These are phyloP conservation scores for Simplicillium sp. DNA, from an alignment of 2,329 filamentous ascomycete species.

Conservation along the genomic window DNA sequence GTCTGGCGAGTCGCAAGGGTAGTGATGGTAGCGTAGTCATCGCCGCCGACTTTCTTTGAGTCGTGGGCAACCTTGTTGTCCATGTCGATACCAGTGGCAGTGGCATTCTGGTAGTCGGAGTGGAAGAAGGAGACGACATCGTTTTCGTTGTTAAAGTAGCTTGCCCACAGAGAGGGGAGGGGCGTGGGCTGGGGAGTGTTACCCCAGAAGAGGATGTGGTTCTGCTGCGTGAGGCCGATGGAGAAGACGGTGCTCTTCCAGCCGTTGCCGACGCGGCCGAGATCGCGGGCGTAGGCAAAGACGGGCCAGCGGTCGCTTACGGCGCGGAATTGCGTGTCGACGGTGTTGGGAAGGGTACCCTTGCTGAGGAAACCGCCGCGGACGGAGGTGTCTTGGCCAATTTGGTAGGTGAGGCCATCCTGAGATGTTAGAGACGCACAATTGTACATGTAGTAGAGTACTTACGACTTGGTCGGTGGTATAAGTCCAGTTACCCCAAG, in stretches of 20 bases:
- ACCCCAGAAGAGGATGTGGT: constrained; percentile 68
- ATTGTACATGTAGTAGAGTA: background rate
- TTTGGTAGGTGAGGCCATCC: constrained; percentile 54
- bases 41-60: constrained; percentile 56
- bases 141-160: constrained; percentile 48
- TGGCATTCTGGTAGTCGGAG: constrained; percentile 57
- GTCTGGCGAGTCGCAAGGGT: constrained; percentile 73
- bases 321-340: constrained; percentile 51
- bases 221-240: constrained; percentile 66
- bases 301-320: constrained; percentile 47
- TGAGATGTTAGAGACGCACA: constrained; percentile 11
- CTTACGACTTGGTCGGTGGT: constrained; percentile 44
- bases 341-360: constrained; percentile 51
- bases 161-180: constrained; percentile 70
- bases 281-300: constrained; percentile 64
- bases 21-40: constrained; percentile 67
- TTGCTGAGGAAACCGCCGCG: constrained; percentile 56
- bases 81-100: constrained; percentile 48
- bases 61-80: constrained; percentile 61
- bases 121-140: constrained; percentile 67
- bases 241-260: constrained; percentile 54
- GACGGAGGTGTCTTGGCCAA: constrained; percentile 56
- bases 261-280: constrained; percentile 31
- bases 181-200: constrained; percentile 43
- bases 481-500: constrained; percentile 78